Evolutionary conservation across 345 rosid species (phyloP).

Genomic region (Dipteronia sinensis): DNA sequence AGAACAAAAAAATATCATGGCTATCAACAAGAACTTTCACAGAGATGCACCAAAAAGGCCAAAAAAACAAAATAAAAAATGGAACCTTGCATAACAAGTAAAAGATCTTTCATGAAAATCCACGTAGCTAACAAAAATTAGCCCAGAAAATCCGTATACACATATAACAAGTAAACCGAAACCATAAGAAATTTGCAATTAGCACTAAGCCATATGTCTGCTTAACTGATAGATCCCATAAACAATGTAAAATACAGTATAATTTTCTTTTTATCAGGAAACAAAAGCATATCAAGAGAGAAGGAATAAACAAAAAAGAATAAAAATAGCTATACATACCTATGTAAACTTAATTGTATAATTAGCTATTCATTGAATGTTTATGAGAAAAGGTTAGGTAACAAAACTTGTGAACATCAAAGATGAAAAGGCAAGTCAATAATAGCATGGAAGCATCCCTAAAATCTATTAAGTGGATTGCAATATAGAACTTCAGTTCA

Average conservation of each 20-base stretch:
- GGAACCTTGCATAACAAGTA: constrained; percentile 26
- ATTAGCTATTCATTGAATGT: background rate
- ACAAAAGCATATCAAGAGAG: background rate
- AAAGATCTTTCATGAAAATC: background rate
- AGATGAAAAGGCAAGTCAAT: background rate
- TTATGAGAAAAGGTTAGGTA: background rate
- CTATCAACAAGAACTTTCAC: background rate
- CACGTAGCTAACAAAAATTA: background rate
- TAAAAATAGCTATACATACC: background rate
- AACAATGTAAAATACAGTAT: background rate
- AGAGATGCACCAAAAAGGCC: background rate
- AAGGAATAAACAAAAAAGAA: background rate
- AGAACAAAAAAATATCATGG: constrained; percentile 1
- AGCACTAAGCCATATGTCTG: background rate
- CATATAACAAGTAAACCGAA: background rate
- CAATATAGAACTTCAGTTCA: constrained; percentile 5
- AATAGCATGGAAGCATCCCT: background rate
- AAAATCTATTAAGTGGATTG: constrained; percentile 1
- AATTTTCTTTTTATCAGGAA: background rate
- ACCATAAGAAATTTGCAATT: background rate
- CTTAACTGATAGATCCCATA: background rate
- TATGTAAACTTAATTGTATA: background rate
- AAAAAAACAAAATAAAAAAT: background rate
- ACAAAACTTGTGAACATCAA: background rate
- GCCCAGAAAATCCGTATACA: background rate